Evolutionary conservation across 371 early-diverging fungal species (phyloP), one percentile per base, ranked within the genome.

Genomic region (Actinomortierella ambigua): DNA sequence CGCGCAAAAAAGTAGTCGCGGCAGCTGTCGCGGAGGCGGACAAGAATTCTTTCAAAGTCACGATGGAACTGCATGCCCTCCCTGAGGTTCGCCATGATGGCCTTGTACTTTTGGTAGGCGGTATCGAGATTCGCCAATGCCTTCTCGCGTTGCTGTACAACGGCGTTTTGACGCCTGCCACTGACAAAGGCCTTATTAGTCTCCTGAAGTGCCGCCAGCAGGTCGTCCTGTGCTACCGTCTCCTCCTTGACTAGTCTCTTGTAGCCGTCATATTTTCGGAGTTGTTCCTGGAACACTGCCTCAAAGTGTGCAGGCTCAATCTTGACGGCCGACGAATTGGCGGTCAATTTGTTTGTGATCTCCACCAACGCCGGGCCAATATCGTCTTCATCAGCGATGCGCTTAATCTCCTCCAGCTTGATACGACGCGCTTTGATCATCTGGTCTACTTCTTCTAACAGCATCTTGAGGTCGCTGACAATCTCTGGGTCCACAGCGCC

Each of bases 41-140:
- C 54, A 40, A 94, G 53, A 14, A 84, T 86, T 39, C 83, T 78
- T 23, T 86, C 86, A 56, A 93, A 85, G 50, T 89, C 82, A 2
- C 81, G 81, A 61, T 93, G 92, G 71, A 93, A 94, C 86, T 62
- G 56, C 46, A 85, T 68, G 7, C 93, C 94, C 63, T 93, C 91
- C 20, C 81, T 77, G 29, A 93, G 64, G 52, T 89, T 89, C 9
- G 75, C 78, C 22, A 83, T 77, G 17, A 91, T 86, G 39, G 90
- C 88, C 57, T 81, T 81, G 70, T 85, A 93, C 50, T 82, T 81
- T 61, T 83, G 79, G 64, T 86, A 88, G 0, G 86, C 91, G 2
- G 75, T 78, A 29, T 91, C 90, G 55, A 93, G 75, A 53, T 87
- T 90, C 49, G 79, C 82, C 28, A 93, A 68, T 0, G 90, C 89